These are phyloP conservation scores for Arthroderma uncinatum DNA, from an alignment of 2,329 filamentous ascomycete species.

Conservation along the genomic window DNA sequence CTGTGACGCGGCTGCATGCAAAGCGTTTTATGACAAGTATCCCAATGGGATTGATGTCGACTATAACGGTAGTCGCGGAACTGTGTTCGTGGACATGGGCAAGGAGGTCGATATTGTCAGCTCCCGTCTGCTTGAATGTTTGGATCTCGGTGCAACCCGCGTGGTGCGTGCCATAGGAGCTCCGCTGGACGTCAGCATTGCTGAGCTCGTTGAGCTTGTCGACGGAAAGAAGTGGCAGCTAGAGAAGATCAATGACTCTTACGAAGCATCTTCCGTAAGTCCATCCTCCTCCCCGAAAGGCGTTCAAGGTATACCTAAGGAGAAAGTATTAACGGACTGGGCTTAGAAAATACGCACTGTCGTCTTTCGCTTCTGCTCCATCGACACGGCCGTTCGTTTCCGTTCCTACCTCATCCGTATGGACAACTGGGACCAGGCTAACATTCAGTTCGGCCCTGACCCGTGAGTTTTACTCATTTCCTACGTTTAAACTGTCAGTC, in stretches of 20 bases:
- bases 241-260: constrained; percentile 36
- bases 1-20: constrained; percentile 25
- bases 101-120: constrained; percentile 32
- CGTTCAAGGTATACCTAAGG: background rate
- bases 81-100: constrained; percentile 30
- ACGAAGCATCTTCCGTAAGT: constrained; percentile 33
- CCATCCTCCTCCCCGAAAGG: background rate
- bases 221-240: constrained; percentile 32
- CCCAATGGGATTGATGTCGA: constrained; percentile 29
- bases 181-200: constrained; percentile 31
- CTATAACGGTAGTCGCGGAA: constrained; percentile 19
- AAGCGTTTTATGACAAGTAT: constrained; percentile 27
- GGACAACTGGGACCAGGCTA: constrained; percentile 38
- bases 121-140: constrained; percentile 32
- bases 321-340: background rate
- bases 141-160: constrained; percentile 34
- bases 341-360: constrained; percentile 24
- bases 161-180: constrained; percentile 37
- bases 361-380: constrained; percentile 40
- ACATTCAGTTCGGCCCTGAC: constrained; percentile 34
- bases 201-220: constrained; percentile 25
- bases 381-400: constrained; percentile 38
- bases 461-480: constrained; percentile 25
- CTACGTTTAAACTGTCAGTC: background rate
- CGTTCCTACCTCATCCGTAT: constrained; percentile 30